Conservation (phyloP, 495 filamentous ascomycete genomes). For the Penicillium cataractarum region DNA sequence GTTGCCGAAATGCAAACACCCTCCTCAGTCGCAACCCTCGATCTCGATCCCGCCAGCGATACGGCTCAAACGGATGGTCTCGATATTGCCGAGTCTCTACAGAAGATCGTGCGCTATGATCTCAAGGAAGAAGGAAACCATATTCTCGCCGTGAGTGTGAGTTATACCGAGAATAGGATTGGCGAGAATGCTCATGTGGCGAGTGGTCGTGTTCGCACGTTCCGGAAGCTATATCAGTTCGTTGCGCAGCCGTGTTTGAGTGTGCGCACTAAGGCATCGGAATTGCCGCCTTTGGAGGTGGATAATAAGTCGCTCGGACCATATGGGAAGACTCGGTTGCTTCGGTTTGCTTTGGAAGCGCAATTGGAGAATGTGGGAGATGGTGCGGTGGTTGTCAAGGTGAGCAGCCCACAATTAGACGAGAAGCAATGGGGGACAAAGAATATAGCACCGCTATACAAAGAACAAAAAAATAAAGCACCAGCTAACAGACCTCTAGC, state of each 20-base stretch:
- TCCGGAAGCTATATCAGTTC: slow-evolving; percentile 96
- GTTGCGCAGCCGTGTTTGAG: slow-evolving; percentile 85
- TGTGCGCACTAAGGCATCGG: slow-evolving; percentile 83
- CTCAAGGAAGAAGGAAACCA: slow-evolving; percentile 94
- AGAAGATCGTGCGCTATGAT: slow-evolving; percentile 83
- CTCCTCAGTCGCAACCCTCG: slow-evolving; percentile 59
- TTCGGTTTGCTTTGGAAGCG: slow-evolving; percentile 76
- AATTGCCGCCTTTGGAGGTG: slow-evolving; percentile 51
- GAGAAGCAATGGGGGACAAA: neutral
- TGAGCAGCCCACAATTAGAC: slow-evolving; percentile 18
- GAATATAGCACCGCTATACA: neutral
- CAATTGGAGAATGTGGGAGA: slow-evolving; percentile 90
- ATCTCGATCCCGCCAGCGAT: slow-evolving; percentile 51
- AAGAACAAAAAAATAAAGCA: neutral
- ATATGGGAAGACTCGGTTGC: slow-evolving; percentile 47
- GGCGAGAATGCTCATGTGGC: slow-evolving; percentile 60
- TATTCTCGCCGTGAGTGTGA: slow-evolving; percentile 90
- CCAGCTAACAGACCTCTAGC: slow-evolving; percentile 32
- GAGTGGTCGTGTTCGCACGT: slow-evolving; percentile 76
- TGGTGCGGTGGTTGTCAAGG: slow-evolving; percentile 48
- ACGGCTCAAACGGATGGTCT: slow-evolving; percentile 52
- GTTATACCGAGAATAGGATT: slow-evolving; percentile 71
- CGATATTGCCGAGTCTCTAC: slow-evolving; percentile 68
- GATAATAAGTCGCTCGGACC: slow-evolving; percentile 50
- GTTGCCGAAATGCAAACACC: slow-evolving; percentile 96